phyloP scores from a whole-genome alignment of 305 asterid species.

The Fraxinus latifolia region DNA sequence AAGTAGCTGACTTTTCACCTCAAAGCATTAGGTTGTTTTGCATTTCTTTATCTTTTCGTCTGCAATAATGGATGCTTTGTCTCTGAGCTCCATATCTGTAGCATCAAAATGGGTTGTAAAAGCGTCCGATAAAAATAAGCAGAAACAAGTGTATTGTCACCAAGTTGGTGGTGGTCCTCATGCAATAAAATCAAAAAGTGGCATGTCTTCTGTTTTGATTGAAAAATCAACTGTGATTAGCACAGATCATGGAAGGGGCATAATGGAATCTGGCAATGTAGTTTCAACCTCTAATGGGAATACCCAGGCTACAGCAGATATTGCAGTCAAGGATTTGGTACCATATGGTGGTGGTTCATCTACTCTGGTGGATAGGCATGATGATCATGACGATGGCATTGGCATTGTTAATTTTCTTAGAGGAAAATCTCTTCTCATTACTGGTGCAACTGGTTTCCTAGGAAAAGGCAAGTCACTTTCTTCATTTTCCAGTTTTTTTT shows the following conservation, averaged over 20 bases:
- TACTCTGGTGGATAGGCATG: constrained; percentile 23
- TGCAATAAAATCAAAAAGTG: constrained; percentile 51
- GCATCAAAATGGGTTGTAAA: constrained; percentile 22
- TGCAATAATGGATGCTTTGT: constrained; percentile 70
- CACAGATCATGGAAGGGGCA: constrained; percentile 41
- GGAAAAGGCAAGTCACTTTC: constrained; percentile 55
- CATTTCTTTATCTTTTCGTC: constrained; percentile 27
- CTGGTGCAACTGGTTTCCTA: constrained; percentile 84
- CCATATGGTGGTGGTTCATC: constrained; percentile 10
- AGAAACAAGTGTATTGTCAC: constrained; percentile 45
- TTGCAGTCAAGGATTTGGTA: constrained; percentile 40
- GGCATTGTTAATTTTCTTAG: constrained; percentile 68
- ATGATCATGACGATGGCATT: constrained; percentile 54
- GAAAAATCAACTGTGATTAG: constrained; percentile 50
- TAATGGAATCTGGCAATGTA: constrained; percentile 47
- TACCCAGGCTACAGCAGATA: constrained; percentile 18
- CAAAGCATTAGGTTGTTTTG: constrained; percentile 31
- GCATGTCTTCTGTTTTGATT: constrained; percentile 53
- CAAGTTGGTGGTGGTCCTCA: constrained; percentile 28
- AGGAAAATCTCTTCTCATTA: constrained; percentile 59
- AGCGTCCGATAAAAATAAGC: constrained; percentile 17
- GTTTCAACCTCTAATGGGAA: constrained; percentile 56
- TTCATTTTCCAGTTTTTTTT: not conserved
- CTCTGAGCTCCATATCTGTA: constrained; percentile 46
- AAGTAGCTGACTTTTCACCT: constrained; percentile 40